phyloP scores from a whole-genome alignment of 2,329 filamentous ascomycete species.

The Emergomyces africanus region DNA sequence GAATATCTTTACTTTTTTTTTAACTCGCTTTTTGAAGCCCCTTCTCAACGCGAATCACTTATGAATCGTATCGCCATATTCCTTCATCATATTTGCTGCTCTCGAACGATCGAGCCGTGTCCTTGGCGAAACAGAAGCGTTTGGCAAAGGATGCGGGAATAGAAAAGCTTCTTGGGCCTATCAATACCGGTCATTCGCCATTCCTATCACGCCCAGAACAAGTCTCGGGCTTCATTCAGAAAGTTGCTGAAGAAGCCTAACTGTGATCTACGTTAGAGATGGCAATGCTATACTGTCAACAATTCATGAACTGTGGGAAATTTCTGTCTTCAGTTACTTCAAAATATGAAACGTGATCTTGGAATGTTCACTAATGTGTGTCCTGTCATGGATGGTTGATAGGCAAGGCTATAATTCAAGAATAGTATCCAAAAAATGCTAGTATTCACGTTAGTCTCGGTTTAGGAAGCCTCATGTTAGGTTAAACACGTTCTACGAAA shows the following conservation, averaged over 20 bases:
- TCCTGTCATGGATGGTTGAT: too few species aligned
- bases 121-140: slow-evolving; percentile 1
- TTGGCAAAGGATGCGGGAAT: slow-evolving; percentile 3
- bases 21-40: background rate
- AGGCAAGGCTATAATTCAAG: too few species aligned
- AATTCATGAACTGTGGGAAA: background rate
- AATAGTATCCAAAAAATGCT: too few species aligned
- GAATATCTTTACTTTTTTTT: too few species aligned
- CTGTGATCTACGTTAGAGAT: background rate
- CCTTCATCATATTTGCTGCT: slow-evolving; percentile 4
- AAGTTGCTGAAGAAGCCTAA: background rate
- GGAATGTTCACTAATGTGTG: too few species aligned
- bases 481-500: too few species aligned
- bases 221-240: background rate
- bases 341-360: background rate
- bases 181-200: slow-evolving; percentile 6
- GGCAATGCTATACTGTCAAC: background rate
- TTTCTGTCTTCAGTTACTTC: background rate
- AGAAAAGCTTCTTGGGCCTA: background rate
- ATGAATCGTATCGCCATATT: slow-evolving; percentile 6
- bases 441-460: too few species aligned
- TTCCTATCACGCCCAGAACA: slow-evolving; percentile 5
- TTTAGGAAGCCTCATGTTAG: too few species aligned
- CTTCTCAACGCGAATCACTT: background rate
- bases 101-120: slow-evolving; percentile 1